These are phyloP conservation scores for Pichia gijzeniarum DNA, from an alignment of 805 yeast species.

Conservation along the genomic window DNA sequence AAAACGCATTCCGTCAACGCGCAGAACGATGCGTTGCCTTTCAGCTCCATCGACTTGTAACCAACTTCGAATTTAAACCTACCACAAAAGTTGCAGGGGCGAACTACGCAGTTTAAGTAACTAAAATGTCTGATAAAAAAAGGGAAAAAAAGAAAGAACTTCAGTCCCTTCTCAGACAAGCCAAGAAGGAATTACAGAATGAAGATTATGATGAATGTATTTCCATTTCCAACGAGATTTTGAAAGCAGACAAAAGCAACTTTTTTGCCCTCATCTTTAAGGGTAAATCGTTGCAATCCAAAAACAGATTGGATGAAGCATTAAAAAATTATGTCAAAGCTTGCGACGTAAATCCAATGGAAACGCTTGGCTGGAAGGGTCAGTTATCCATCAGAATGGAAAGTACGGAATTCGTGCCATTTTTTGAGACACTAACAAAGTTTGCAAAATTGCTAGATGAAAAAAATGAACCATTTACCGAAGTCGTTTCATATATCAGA, in stretches of 20 bases:
- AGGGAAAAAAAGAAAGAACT: constrained; percentile 5
- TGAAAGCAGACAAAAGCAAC: constrained; percentile 49
- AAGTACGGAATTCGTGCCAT: constrained; percentile 34
- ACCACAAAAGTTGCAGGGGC: too few species aligned
- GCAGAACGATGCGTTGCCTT: too few species aligned
- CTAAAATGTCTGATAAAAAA: constrained; percentile 2
- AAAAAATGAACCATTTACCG: constrained; percentile 41
- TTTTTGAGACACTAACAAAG: constrained; percentile 42
- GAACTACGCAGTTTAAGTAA: too few species aligned
- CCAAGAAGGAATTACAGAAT: constrained; percentile 28
- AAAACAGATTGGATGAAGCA: constrained; percentile 36
- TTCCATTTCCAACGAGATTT: constrained; percentile 25
- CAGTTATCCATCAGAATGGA: constrained; percentile 41
- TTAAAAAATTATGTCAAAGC: constrained; percentile 42
- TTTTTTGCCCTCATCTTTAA: constrained; percentile 64
- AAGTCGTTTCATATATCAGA: constrained; percentile 41
- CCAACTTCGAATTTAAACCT: too few species aligned
- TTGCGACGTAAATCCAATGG: constrained; percentile 41
- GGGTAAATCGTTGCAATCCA: constrained; percentile 60
- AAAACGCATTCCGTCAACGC: too few species aligned
- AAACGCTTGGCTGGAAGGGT: constrained; percentile 79
- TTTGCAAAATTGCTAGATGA: constrained; percentile 37
- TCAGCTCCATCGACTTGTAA: too few species aligned
- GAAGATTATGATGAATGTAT: constrained; percentile 10
- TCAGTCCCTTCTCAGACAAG: constrained; percentile 37